These are phyloP conservation scores for Pecoramyces ruminantium DNA, from an alignment of 192 early-diverging fungal genomes.

Conservation along the genomic window DNA sequence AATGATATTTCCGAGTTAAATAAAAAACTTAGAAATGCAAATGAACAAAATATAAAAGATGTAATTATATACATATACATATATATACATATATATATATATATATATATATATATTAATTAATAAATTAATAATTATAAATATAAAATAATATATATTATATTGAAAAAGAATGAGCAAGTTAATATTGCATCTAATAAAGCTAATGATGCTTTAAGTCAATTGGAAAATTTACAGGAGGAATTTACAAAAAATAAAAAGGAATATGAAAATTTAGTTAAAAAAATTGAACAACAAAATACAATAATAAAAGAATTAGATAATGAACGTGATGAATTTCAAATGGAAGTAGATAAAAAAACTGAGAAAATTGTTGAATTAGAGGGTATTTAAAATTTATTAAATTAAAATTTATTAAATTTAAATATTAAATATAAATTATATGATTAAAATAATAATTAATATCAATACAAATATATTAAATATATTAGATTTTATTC, in stretches of 20 bases:
- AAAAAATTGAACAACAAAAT: neutral
- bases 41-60: neutral
- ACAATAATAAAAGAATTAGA: neutral
- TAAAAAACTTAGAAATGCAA: neutral
- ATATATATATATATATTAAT: no score
- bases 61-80: neutral
- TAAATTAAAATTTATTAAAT: no score
- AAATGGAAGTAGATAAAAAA: neutral
- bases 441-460: no score
- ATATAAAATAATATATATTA: no score
- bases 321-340: neutral
- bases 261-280: neutral
- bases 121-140: no score
- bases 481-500: no score
- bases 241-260: neutral
- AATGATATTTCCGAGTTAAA: neutral
- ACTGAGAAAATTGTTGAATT: neutral
- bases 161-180: neutral
- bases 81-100: no score
- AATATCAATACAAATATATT: no score
- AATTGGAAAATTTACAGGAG: neutral
- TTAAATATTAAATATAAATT: no score
- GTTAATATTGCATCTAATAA: neutral
- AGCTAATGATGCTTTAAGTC: neutral
- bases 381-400: neutral